phyloP scores from a whole-genome alignment of 176 grass and related monocot genomes.

The Ensete glaucum region DNA sequence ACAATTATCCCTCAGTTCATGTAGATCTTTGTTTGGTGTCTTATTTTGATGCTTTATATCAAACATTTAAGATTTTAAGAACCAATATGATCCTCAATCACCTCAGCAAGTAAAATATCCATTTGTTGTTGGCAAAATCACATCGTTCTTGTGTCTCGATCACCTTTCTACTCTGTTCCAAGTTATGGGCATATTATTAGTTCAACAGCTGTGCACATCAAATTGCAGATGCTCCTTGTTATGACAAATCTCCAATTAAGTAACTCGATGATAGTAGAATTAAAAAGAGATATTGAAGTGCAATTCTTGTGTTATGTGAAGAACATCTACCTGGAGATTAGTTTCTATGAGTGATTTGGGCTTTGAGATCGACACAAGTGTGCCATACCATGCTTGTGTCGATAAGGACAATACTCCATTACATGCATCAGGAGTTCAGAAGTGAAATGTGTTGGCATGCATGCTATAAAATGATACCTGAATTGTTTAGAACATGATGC shows the following conservation, averaged over 20 bases:
- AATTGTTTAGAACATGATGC: no score
- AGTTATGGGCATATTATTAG: neutral
- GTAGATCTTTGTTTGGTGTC: neutral
- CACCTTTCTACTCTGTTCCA: no score
- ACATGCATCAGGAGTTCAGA: neutral
- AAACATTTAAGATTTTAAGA: no score
- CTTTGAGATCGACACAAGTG: neutral
- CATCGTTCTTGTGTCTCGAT: neutral
- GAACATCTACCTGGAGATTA: no score
- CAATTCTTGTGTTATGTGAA: no score
- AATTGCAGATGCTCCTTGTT: neutral
- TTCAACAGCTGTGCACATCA: neutral
- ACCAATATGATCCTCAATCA: neutral
- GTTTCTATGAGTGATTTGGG: neutral
- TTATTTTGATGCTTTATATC: no score
- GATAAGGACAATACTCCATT: neutral
- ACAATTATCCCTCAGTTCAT: neutral
- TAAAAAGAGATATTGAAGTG: no score
- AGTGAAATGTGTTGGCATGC: neutral
- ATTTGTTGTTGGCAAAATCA: neutral
- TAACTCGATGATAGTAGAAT: no score
- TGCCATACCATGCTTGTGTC: neutral
- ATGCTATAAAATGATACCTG: no score
- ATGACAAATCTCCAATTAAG: neutral
- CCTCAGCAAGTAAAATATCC: conserved; percentile 2